Percentiles rank a stretch among this genome's conserved stretches.
These are phyloP conservation scores for Dillenia suffruticosa DNA, from an alignment of 164 flowering plant species.

Conservation along the genomic window DNA sequence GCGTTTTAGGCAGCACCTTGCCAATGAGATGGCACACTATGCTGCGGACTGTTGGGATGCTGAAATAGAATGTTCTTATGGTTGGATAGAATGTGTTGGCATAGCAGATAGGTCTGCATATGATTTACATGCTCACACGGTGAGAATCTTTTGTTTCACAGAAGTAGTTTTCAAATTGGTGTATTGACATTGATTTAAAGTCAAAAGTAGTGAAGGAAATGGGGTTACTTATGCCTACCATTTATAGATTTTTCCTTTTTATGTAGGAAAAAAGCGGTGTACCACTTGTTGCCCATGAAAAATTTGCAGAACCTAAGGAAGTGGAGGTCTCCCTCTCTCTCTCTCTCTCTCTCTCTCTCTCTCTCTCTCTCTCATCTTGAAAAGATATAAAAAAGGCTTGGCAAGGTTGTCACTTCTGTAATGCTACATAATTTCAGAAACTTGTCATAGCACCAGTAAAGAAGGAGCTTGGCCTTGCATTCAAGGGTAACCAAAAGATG, in stretches of 20 bases:
- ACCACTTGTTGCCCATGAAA: conserved; percentile 61
- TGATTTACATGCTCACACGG: conserved; percentile 86
- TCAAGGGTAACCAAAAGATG: conserved; percentile 82
- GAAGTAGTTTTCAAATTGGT: too few species aligned
- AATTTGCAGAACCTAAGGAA: conserved; percentile 68
- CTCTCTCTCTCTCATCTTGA: neutral
- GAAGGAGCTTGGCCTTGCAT: conserved; percentile 88
- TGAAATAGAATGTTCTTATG: conserved; percentile 93
- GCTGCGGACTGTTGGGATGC: conserved; percentile 99
- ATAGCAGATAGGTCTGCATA: conserved; percentile 98
- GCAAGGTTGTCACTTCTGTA: neutral
- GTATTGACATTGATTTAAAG: too few species aligned
- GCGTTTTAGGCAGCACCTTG: conserved; percentile 91
- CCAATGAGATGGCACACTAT: conserved; percentile 99
- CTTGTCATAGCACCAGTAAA: conserved; percentile 75
- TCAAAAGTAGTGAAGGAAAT: too few species aligned
- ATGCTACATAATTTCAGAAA: conserved; percentile 42
- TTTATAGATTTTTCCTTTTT: neutral
- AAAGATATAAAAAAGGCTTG: neutral
- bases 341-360: conserved; percentile 9
- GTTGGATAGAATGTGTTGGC: conserved; percentile 99
- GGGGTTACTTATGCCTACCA: too few species aligned
- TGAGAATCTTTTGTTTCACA: conserved; percentile 21
- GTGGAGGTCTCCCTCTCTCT: conserved; percentile 58
- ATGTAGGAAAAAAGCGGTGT: conserved; percentile 90